These are phyloP conservation scores for Penicillium hordei DNA, from an alignment of 2,329 filamentous ascomycete species.

Conservation along the genomic window DNA sequence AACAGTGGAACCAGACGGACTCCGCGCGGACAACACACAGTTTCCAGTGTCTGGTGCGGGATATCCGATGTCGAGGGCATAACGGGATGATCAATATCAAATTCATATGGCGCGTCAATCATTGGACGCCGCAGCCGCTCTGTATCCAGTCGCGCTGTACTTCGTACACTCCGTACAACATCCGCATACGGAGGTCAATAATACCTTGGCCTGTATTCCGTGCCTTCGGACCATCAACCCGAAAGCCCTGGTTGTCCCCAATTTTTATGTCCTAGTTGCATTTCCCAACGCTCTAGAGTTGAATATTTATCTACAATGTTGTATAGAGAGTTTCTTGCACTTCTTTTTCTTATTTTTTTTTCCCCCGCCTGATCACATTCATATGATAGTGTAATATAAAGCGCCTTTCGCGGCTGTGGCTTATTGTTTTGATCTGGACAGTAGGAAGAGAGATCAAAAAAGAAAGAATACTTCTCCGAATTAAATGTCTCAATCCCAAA, in stretches of 20 bases:
- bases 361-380: too few relatives aligned
- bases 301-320: background rate
- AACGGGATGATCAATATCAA: slow-evolving; percentile 26
- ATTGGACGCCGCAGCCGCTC: slow-evolving; percentile 29
- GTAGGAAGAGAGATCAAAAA: background rate
- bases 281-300: background rate
- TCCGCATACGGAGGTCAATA: background rate
- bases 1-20: slow-evolving; percentile 5
- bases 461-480: background rate
- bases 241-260: slow-evolving; percentile 17
- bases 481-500: slow-evolving; percentile 2
- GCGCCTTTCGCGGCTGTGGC: slow-evolving; percentile 22
- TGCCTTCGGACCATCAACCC: slow-evolving; percentile 21
- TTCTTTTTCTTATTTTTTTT: background rate
- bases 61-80: slow-evolving; percentile 16
- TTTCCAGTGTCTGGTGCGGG: slow-evolving; percentile 13
- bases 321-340: too few relatives aligned
- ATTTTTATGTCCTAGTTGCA: slow-evolving; percentile 18
- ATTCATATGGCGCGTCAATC: slow-evolving; percentile 18
- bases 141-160: slow-evolving; percentile 17
- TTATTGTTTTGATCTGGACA: background rate
- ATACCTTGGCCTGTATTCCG: slow-evolving; percentile 6
- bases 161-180: too few relatives aligned
- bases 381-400: slow-evolving; percentile 2
- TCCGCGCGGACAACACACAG: slow-evolving; percentile 9